Evolutionary conservation across 345 rosid species (phyloP).

Genomic region (Erysimum cheiranthoides): DNA sequence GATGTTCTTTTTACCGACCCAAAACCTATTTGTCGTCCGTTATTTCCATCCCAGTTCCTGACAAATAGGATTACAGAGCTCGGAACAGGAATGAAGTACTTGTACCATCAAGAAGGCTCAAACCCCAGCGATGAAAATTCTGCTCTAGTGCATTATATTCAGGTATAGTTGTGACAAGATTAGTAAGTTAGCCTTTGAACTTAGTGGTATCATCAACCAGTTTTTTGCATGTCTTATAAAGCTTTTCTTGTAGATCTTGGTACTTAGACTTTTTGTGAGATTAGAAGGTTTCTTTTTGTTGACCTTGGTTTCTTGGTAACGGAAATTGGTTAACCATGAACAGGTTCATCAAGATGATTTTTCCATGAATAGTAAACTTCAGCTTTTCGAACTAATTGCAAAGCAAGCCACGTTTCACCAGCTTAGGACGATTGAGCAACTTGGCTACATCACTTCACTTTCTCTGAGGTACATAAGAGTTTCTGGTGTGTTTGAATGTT

Average conservation of each 20-base stretch:
- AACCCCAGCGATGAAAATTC: constrained; percentile 84
- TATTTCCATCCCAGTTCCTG: constrained; percentile 73
- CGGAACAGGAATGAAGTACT: constrained; percentile 54
- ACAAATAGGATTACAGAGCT: constrained; percentile 74
- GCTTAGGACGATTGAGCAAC: constrained; percentile 92
- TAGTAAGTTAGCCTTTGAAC: not conserved
- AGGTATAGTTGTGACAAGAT: constrained; percentile 52
- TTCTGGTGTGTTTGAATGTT: not conserved
- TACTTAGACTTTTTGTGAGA: not conserved
- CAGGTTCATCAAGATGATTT: constrained; percentile 87
- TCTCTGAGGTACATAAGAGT: constrained; percentile 55
- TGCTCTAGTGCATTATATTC: constrained; percentile 80
- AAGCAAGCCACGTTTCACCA: constrained; percentile 88
- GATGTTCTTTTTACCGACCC: constrained; percentile 62
- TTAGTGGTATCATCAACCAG: not conserved
- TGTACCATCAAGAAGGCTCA: constrained; percentile 64
- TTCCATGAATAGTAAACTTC: constrained; percentile 69
- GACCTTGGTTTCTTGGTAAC: not conserved
- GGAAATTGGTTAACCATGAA: constrained; percentile 5
- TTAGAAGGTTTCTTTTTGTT: not conserved
- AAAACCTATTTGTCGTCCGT: constrained; percentile 65
- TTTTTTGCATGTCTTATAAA: constrained; percentile 14
- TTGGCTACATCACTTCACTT: constrained; percentile 82
- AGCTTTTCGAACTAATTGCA: constrained; percentile 70
- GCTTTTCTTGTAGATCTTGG: not conserved